Percentiles rank a stretch among this genome's conserved stretches.
These are phyloP conservation scores for Mycena vulgaris DNA, from an alignment of 768 basidiomycete genomes.

Conservation along the genomic window DNA sequence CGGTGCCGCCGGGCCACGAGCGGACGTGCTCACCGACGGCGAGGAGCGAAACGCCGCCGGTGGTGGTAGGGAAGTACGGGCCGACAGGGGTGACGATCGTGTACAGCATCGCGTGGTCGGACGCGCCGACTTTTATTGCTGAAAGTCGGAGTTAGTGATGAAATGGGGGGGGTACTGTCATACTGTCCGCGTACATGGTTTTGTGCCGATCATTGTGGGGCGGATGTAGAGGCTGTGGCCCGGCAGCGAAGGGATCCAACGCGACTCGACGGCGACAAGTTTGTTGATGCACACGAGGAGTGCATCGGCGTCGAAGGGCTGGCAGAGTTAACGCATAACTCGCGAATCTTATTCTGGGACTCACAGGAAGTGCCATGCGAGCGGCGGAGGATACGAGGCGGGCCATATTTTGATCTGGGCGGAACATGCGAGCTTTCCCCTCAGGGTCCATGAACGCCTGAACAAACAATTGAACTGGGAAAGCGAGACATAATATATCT, in stretches of 20 bases:
- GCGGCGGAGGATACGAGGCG: constrained; percentile 80
- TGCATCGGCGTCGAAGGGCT: constrained; percentile 82
- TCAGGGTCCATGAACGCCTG: constrained; percentile 82
- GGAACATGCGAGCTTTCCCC: constrained; percentile 83
- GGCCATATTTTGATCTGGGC: constrained; percentile 89
- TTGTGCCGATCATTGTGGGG: constrained; percentile 79
- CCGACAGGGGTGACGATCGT: constrained; percentile 81
- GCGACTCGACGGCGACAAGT: constrained; percentile 78
- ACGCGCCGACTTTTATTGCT: constrained; percentile 76
- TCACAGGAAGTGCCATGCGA: constrained; percentile 81
- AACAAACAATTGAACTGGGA: background rate
- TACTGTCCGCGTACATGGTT: constrained; percentile 52
- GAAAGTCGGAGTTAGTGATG: background rate
- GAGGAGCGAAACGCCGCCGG: constrained; percentile 59
- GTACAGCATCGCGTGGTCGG: constrained; percentile 82
- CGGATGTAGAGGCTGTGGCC: constrained; percentile 92
- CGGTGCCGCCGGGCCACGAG: constrained; percentile 77
- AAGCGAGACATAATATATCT: background rate
- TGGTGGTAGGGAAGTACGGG: constrained; percentile 75
- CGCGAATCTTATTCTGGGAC: constrained; percentile 38
- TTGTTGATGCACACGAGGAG: constrained; percentile 82
- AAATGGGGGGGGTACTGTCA: constrained; percentile 63
- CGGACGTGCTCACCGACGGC: constrained; percentile 58
- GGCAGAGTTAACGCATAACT: background rate
- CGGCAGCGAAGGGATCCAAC: constrained; percentile 85